Evolutionary conservation across 371 early-diverging fungal genomes (phyloP).

Genomic region (Mucor indicus): DNA sequence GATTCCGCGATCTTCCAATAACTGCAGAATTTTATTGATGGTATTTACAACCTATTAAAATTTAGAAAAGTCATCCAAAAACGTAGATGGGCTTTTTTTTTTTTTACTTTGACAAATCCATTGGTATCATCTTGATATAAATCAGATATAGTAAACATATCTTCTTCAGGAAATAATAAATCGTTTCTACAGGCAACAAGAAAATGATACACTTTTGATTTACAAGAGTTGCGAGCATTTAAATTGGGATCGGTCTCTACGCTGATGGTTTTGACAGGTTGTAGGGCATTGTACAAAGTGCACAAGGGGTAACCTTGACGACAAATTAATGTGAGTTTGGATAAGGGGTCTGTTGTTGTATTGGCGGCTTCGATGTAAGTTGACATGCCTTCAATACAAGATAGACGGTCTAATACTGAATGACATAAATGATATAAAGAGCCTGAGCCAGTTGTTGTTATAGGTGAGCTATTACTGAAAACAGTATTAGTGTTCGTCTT

Average conservation of each 20-base stretch:
- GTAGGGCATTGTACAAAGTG: conserved; percentile 76
- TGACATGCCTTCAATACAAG: conserved; percentile 59
- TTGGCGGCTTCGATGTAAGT: conserved; percentile 43
- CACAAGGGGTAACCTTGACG: conserved; percentile 89
- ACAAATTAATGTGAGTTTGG: conserved; percentile 84
- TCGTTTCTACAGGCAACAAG: conserved; percentile 71
- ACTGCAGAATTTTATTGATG: conserved; percentile 62
- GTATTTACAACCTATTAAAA: conserved; percentile 56
- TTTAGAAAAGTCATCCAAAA: too few relatives aligned
- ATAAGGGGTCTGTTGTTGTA: conserved; percentile 71
- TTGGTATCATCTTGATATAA: conserved; percentile 93
- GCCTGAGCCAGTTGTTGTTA: conserved; percentile 14
- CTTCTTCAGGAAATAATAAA: conserved; percentile 68
- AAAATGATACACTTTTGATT: conserved; percentile 80
- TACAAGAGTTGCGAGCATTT: conserved; percentile 74
- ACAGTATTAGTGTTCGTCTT: background rate
- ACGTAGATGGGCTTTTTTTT: too few relatives aligned
- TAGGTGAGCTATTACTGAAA: conserved; percentile 5
- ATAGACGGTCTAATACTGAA: conserved; percentile 57
- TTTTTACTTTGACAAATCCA: conserved; percentile 88
- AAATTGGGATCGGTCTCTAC: conserved; percentile 59
- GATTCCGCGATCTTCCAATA: conserved; percentile 65
- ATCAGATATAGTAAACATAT: conserved; percentile 85
- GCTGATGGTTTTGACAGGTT: conserved; percentile 56
- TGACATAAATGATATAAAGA: conserved; percentile 69